Percentiles rank a stretch among this genome's conserved stretches.
Conservation (phyloP, 2,329 filamentous ascomycete genomes). For the Byssoonygena ceratinophila region DNA sequence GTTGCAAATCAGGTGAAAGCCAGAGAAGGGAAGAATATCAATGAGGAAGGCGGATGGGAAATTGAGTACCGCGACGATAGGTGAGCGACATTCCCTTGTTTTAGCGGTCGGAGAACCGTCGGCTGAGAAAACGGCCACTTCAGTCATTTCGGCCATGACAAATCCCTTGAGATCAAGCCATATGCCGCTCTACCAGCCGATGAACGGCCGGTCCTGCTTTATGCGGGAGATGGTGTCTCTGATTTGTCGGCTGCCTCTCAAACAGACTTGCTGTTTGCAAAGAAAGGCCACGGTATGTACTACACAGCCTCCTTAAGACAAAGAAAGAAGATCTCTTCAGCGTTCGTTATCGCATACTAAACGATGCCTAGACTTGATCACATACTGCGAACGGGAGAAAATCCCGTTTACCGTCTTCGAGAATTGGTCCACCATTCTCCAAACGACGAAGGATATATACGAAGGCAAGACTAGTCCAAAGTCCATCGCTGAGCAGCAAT, state of each 20-base stretch:
- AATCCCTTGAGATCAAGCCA: constrained; percentile 79
- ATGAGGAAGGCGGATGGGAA: constrained; percentile 73
- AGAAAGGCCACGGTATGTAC: constrained; percentile 68
- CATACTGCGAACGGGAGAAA: constrained; percentile 71
- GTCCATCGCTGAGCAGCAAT: constrained; percentile 12
- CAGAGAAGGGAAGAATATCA: constrained; percentile 59
- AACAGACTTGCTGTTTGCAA: constrained; percentile 87
- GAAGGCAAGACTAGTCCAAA: constrained; percentile 46
- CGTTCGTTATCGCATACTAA: not conserved
- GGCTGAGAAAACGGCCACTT: not conserved
- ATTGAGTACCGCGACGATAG: constrained; percentile 83
- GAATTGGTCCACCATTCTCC: constrained; percentile 69
- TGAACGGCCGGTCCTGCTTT: constrained; percentile 73
- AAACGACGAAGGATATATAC: constrained; percentile 65
- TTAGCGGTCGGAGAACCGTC: not conserved
- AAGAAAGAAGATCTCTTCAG: not conserved
- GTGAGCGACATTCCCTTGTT: constrained; percentile 29
- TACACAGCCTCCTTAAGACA: not conserved
- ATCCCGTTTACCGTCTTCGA: constrained; percentile 82
- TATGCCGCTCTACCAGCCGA: constrained; percentile 58
- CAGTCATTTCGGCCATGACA: constrained; percentile 89
- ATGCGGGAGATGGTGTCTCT: constrained; percentile 88
- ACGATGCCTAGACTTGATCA: constrained; percentile 63
- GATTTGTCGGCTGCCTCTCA: constrained; percentile 86
- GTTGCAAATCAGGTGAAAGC: constrained; percentile 71